A percentile compares a stretch with the other conserved stretches of the same genome.
phyloP scores from a whole-genome alignment of 2,329 filamentous ascomycete genomes.

The Botrytis aclada region DNA sequence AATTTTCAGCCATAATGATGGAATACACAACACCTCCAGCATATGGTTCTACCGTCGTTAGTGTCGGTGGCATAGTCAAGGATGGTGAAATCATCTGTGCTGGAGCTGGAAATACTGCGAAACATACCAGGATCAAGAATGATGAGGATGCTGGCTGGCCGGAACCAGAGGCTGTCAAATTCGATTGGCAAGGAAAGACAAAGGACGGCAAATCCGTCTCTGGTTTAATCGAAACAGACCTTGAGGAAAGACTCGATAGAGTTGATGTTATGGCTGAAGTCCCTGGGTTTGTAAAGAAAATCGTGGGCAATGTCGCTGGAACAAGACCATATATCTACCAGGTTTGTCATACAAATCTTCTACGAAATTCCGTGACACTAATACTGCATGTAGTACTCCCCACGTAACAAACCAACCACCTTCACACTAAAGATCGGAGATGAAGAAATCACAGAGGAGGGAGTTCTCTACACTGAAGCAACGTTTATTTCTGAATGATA shows the following conservation, averaged over 20 bases:
- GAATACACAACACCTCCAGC: conserved; percentile 92
- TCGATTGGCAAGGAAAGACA: conserved; percentile 73
- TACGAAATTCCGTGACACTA: conserved; percentile 24
- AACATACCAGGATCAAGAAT: conserved; percentile 65
- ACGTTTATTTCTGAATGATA: conserved; percentile 78
- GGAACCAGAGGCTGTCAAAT: conserved; percentile 73
- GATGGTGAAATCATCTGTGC: conserved; percentile 77
- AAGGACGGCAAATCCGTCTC: conserved; percentile 72
- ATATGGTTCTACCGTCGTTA: conserved; percentile 81
- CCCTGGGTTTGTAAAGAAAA: conserved; percentile 90
- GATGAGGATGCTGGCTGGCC: conserved; percentile 86
- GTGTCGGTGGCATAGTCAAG: conserved; percentile 76
- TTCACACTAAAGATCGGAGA: conserved; percentile 85
- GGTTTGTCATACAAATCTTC: conserved; percentile 47
- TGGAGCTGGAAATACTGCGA: conserved; percentile 60
- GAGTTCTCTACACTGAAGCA: conserved; percentile 79
- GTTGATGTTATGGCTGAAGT: conserved; percentile 97
- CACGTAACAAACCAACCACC: conserved; percentile 58
- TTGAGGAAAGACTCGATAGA: conserved; percentile 71
- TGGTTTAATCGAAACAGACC: conserved; percentile 64
- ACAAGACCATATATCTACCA: conserved; percentile 98
- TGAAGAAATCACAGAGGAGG: conserved; percentile 73
- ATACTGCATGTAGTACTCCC: conserved; percentile 60
- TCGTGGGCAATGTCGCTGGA: conserved; percentile 82
- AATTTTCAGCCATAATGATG: conserved; percentile 88